Base-by-base conservation (phyloP, 768 basidiomycete species). In the Tubosaeta sp. region DNA sequence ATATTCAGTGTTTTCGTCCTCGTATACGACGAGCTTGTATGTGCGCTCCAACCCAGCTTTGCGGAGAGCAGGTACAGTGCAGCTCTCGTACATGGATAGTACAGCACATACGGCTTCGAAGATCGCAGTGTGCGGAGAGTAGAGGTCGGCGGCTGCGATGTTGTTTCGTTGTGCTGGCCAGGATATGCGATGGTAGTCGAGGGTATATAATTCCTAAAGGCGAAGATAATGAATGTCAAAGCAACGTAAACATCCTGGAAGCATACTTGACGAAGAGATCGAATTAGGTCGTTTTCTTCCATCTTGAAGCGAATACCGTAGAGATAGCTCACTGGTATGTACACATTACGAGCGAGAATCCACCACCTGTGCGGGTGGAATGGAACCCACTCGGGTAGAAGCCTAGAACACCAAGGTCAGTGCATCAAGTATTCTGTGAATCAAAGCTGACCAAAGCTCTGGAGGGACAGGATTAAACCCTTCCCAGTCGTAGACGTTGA, bases 321-420 rank as follows among this genome's bases (percentile, higher is more conserved):
- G 10, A 91, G 75, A 59, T 88, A 90, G 58, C 87, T 85, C 89
- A 97, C 94, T 4, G 97, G 94, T 35, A 92, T 82, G 62, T 91
- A 97, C 39, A 91, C 91, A 43, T 83, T 86, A 13, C 95, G 85
- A 0, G 88, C 90, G 64, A 98, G 95, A 42, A 97, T 94, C 97
- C 97, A 99, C 95, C 95, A 99, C 56, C 80, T 79, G 68, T 88
- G 86, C 8, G 97, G 95, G 68, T 98, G 95, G 68, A 98, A 82
- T 10, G 95, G 93, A 6, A 90, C 52, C 86, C 86, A 91, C 25
- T 95, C 87, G 0, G 95, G 95, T 2, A 97, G 74, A 39, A 95
- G 72, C 90, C 95, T 95, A 52, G 35, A 34, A 5, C 1, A 41
- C 66, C 34, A 56, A 48, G 7, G 19, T 26, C 19, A 19, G 17